Percentiles rank a stretch among this genome's conserved stretches.
phyloP scores from a whole-genome alignment of 163 green algal species.

The Chloromonas sp. region DNA sequence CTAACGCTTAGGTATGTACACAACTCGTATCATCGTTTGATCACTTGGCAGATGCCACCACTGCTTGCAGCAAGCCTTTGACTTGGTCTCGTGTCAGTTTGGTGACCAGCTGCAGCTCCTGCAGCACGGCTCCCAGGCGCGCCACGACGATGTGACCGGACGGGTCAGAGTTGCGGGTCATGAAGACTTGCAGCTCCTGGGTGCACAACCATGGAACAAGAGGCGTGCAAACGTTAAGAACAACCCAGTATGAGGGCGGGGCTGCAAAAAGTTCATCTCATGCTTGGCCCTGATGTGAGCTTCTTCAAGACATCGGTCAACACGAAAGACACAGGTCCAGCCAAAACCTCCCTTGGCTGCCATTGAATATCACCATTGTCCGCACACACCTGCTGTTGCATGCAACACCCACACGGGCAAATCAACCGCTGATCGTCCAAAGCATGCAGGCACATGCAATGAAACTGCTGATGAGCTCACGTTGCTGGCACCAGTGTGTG shows the following conservation, averaged over 20 bases:
- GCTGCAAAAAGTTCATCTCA: not conserved
- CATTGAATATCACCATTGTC: not conserved
- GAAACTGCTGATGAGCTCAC: too few species aligned
- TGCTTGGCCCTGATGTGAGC: not conserved
- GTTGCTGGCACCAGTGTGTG: not conserved
- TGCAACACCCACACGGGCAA: not conserved
- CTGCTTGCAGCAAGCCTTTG: not conserved
- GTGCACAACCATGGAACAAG: not conserved
- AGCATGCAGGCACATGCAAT: too few species aligned
- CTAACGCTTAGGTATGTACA: too few species aligned
- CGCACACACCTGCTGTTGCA: not conserved
- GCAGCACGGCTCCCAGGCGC: not conserved
- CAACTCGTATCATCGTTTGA: too few species aligned
- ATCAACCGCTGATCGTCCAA: not conserved
- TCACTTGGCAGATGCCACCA: not conserved
- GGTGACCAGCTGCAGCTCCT: slow-evolving; percentile 1
- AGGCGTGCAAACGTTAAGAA: not conserved
- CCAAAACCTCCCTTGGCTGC: not conserved
- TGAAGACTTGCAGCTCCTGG: slow-evolving; percentile 2
- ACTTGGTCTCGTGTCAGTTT: not conserved
- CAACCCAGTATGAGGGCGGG: not conserved
- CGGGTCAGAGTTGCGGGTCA: not conserved
- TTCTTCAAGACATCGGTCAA: too few species aligned
- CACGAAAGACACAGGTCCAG: not conserved
- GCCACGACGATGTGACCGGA: not conserved